A percentile compares a stretch with the other conserved stretches of the same genome.
These are phyloP conservation scores for Trichoderma asperellum DNA, from an alignment of 2,329 filamentous ascomycete species.

Conservation along the genomic window DNA sequence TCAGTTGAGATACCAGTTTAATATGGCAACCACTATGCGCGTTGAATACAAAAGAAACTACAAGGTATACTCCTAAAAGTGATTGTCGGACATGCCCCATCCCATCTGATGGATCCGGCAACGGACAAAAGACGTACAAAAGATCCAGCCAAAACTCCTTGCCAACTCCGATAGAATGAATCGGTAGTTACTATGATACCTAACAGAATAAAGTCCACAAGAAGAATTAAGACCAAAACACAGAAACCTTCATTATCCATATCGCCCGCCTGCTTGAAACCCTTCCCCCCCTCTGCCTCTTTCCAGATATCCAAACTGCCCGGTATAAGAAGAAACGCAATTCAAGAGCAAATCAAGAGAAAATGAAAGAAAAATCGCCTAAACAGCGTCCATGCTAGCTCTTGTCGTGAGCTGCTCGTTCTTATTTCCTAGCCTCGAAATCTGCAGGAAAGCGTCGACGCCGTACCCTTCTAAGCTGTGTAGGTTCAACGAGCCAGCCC, in stretches of 20 bases:
- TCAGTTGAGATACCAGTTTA: slow-evolving; percentile 51
- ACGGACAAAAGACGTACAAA: neutral
- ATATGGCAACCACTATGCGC: slow-evolving; percentile 8
- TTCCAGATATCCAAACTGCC: neutral
- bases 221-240: neutral
- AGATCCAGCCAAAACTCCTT: slow-evolving; percentile 1
- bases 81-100: neutral
- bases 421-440: slow-evolving; percentile 95
- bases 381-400: slow-evolving; percentile 77
- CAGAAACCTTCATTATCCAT: neutral
- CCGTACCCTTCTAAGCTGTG: slow-evolving; percentile 96
- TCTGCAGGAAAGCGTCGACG: slow-evolving; percentile 93
- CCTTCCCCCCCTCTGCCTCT: too few species aligned
- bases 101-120: neutral
- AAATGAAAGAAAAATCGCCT: slow-evolving; percentile 31
- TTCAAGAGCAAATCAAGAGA: neutral
- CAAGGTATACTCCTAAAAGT: neutral
- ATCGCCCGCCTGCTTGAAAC: slow-evolving; percentile 9
- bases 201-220: neutral
- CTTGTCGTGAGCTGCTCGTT: slow-evolving; percentile 88
- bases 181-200: neutral
- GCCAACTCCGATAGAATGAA: slow-evolving; percentile 1
- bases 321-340: neutral
- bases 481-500: slow-evolving; percentile 88
- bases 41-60: neutral